Conservation (phyloP, 768 basidiomycete species). For the Cyclocybe cylindracea region DNA sequence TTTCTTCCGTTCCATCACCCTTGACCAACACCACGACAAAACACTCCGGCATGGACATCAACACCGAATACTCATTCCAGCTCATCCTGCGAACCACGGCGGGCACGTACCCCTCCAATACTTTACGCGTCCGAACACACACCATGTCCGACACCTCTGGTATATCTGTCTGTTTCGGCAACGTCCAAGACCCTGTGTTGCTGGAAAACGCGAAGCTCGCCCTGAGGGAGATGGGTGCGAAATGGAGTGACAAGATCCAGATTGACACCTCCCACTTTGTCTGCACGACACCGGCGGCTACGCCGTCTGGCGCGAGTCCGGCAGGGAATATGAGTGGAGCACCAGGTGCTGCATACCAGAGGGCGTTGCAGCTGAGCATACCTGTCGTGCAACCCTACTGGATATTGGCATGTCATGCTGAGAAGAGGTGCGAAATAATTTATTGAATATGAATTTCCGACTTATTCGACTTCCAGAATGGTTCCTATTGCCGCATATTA, state of each 20-base stretch:
- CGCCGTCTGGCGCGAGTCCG: constrained; percentile 55
- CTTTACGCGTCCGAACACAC: constrained; percentile 85
- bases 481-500: constrained; percentile 83
- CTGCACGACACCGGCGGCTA: constrained; percentile 84
- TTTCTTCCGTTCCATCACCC: constrained; percentile 84
- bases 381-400: constrained; percentile 95
- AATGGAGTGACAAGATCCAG: constrained; percentile 91
- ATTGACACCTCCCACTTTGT: constrained; percentile 99
- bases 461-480: constrained; percentile 55
- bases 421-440: constrained; percentile 65
- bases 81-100: constrained; percentile 91
- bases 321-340: constrained; percentile 53
- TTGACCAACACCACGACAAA: constrained; percentile 86
- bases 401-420: constrained; percentile 86
- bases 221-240: constrained; percentile 82
- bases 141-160: constrained; percentile 96
- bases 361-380: constrained; percentile 91
- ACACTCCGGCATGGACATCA: constrained; percentile 77
- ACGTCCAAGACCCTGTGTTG: constrained; percentile 72
- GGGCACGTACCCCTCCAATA: constrained; percentile 85
- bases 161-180: constrained; percentile 93
- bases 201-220: constrained; percentile 83
- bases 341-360: constrained; percentile 88
- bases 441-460: neutral
- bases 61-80: constrained; percentile 92